Conservation (phyloP, 129 eudicot species). For the carrot (Daucus carota) region DH1_v3.0 NC_030388.2:19816501-19817000, state of each 20-base stretch:
- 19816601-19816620: background rate
- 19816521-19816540: no score
- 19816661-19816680: background rate
- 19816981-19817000: no score
- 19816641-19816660: background rate
- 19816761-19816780: background rate
- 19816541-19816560: no score
- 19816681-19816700: background rate
- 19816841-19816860: background rate
- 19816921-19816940: no score
- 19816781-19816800: background rate
- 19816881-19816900: no score
- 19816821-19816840: background rate
- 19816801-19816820: background rate
- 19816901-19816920: no score
- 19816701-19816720: background rate
- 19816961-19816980: no score
- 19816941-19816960: no score
- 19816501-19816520: no score
- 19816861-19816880: background rate
- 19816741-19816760: background rate
- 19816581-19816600: background rate
- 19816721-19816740: background rate
- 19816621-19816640: no score
- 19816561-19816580: background rate